These are phyloP conservation scores for Cokeromyces recurvatus DNA, from an alignment of 371 early-diverging fungal genomes.

Conservation along the genomic window DNA sequence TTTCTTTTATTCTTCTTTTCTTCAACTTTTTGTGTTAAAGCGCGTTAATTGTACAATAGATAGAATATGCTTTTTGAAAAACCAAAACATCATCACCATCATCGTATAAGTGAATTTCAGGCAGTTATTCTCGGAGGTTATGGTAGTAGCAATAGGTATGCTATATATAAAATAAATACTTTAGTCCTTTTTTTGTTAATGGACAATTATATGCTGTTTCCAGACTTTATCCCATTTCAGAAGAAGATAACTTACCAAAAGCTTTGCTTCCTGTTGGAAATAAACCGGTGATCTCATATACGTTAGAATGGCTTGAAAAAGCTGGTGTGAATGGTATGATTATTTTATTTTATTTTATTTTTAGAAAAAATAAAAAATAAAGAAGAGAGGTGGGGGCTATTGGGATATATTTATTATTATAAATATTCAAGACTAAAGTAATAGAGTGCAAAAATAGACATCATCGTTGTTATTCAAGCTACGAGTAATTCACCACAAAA, in stretches of 20 bases:
- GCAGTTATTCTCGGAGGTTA: constrained; percentile 78
- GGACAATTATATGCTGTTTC: not conserved
- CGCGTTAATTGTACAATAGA: not conserved
- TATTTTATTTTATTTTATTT: constrained; percentile 1
- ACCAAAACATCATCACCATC: constrained; percentile 34
- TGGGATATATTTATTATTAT: not conserved
- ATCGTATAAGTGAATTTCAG: constrained; percentile 59
- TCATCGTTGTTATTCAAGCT: constrained; percentile 69
- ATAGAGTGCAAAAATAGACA: constrained; percentile 45
- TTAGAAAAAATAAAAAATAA: too few relatives aligned
- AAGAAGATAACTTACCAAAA: constrained; percentile 80
- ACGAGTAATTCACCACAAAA: constrained; percentile 39
- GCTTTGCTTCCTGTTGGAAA: constrained; percentile 91
- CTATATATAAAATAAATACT: not conserved
- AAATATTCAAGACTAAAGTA: too few relatives aligned
- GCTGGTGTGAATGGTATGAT: constrained; percentile 75
- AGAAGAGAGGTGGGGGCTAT: too few relatives aligned
- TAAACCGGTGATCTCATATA: constrained; percentile 88
- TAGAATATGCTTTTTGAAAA: constrained; percentile 42
- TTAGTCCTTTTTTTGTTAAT: not conserved
- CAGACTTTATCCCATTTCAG: constrained; percentile 79
- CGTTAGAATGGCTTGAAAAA: constrained; percentile 88
- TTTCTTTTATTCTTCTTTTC: too few relatives aligned
- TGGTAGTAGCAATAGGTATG: constrained; percentile 64
- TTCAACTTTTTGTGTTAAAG: too few relatives aligned